A percentile compares a stretch with the other conserved stretches of the same genome.
phyloP scores from a whole-genome alignment of 2,329 filamentous ascomycete species.

The Cercospora canescens region DNA sequence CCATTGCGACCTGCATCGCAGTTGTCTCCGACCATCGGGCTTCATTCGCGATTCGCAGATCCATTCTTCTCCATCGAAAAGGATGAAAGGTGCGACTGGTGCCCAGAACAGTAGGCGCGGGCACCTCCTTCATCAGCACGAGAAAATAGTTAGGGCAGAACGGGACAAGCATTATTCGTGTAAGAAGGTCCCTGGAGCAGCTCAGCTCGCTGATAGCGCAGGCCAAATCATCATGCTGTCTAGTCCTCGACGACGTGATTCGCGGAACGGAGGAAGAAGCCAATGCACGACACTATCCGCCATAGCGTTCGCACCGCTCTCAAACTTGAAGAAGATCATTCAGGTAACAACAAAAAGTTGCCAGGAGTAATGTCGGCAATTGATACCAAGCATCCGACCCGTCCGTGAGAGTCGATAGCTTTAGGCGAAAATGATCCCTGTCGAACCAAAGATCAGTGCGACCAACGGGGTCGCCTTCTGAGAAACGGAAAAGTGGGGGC shows the following conservation, averaged over 20 bases:
- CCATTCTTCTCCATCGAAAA: background rate
- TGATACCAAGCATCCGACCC: background rate
- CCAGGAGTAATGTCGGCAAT: background rate
- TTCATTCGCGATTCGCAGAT: background rate
- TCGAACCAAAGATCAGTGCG: background rate
- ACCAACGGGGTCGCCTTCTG: background rate
- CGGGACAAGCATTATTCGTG: background rate
- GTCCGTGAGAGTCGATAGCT: too few species aligned
- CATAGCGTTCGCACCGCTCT: background rate
- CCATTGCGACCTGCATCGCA: background rate
- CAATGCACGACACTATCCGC: background rate
- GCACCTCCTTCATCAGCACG: background rate
- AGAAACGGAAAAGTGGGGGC: constrained; percentile 1
- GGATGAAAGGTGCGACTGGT: background rate
- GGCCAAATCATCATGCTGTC: background rate
- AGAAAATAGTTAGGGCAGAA: background rate
- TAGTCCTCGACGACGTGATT: background rate
- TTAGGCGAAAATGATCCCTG: background rate
- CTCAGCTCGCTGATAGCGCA: background rate
- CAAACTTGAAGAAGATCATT: background rate
- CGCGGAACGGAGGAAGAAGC: background rate
- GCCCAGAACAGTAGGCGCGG: background rate
- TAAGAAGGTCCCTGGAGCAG: too few species aligned
- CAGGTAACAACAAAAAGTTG: background rate
- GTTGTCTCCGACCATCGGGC: background rate